Percentiles rank a stretch among this genome's conserved stretches.
phyloP scores from a whole-genome alignment of 495 filamentous ascomycete species.

The Xylaria nigripes region DNA sequence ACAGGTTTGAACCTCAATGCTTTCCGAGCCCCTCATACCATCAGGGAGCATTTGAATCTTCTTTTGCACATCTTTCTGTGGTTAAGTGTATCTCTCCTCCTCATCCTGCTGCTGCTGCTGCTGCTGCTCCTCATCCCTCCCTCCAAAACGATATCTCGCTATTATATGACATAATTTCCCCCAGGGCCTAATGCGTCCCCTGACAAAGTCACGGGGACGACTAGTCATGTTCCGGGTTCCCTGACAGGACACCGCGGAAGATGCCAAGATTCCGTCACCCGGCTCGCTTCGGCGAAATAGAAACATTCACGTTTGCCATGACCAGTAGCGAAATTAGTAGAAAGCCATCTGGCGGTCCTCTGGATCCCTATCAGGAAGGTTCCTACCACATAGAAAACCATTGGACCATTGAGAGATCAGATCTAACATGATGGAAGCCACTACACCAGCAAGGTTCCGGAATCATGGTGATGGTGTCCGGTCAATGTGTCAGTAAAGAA shows the following conservation, averaged over 20 bases:
- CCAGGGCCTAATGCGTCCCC: background rate
- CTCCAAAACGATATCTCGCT: background rate
- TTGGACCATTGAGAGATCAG: background rate
- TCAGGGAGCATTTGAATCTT: too few relatives aligned
- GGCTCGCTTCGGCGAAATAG: slow-evolving; percentile 7
- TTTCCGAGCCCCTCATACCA: too few relatives aligned
- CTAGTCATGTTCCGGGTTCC: background rate
- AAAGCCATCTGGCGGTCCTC: background rate
- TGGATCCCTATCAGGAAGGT: slow-evolving; percentile 6
- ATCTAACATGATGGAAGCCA: background rate
- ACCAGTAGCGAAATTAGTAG: background rate
- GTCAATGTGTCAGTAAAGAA: too few relatives aligned
- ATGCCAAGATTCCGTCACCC: background rate
- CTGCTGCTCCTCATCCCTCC: background rate
- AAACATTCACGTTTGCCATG: background rate
- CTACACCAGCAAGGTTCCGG: slow-evolving; percentile 3
- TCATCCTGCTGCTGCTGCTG: too few relatives aligned
- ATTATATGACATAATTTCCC: background rate
- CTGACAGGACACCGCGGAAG: background rate
- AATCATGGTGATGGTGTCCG: too few relatives aligned
- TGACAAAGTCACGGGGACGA: background rate
- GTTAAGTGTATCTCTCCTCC: too few relatives aligned
- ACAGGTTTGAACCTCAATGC: too few relatives aligned
- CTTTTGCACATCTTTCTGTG: too few relatives aligned
- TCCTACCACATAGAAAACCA: background rate